These are phyloP conservation scores for Beauveria asiatica DNA, from an alignment of 2,329 filamentous ascomycete species.

Conservation along the genomic window DNA sequence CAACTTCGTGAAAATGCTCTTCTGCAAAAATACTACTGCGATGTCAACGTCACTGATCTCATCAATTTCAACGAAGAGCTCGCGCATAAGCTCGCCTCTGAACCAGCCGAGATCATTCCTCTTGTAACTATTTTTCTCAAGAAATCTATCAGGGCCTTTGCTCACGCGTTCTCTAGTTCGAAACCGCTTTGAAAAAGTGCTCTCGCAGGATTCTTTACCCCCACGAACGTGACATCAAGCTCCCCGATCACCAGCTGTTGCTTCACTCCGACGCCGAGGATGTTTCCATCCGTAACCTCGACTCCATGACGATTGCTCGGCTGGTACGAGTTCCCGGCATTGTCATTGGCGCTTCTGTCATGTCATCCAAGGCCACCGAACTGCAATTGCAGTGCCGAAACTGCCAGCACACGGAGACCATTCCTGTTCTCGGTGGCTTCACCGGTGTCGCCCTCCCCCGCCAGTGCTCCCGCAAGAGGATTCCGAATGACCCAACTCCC, in stretches of 20 bases:
- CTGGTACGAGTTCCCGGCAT: conserved; percentile 97
- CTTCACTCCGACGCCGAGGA: conserved; percentile 87
- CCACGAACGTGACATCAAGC: conserved; percentile 52
- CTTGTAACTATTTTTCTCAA: conserved; percentile 48
- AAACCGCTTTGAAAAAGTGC: conserved; percentile 80
- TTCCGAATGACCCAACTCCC: conserved; percentile 57
- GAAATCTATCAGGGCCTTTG: not conserved
- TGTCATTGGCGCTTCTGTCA: conserved; percentile 91
- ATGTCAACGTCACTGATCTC: conserved; percentile 89
- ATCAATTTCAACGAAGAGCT: conserved; percentile 96
- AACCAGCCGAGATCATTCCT: conserved; percentile 87
- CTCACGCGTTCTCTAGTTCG: conserved; percentile 55
- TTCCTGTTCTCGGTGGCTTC: conserved; percentile 78
- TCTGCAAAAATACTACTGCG: conserved; percentile 89
- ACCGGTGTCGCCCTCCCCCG: conserved; percentile 77
- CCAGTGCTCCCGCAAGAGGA: conserved; percentile 57
- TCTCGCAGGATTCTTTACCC: conserved; percentile 92
- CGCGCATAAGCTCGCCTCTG: conserved; percentile 78
- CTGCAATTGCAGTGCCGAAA: conserved; percentile 82
- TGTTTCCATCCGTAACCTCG: conserved; percentile 87
- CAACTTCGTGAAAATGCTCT: conserved; percentile 93
- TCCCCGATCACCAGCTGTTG: conserved; percentile 90
- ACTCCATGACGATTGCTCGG: conserved; percentile 83
- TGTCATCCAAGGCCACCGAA: conserved; percentile 88
- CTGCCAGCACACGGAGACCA: conserved; percentile 62